Evolutionary conservation across 208 protist species (phyloP).

Genomic region (Crithidia expoeki): DNA sequence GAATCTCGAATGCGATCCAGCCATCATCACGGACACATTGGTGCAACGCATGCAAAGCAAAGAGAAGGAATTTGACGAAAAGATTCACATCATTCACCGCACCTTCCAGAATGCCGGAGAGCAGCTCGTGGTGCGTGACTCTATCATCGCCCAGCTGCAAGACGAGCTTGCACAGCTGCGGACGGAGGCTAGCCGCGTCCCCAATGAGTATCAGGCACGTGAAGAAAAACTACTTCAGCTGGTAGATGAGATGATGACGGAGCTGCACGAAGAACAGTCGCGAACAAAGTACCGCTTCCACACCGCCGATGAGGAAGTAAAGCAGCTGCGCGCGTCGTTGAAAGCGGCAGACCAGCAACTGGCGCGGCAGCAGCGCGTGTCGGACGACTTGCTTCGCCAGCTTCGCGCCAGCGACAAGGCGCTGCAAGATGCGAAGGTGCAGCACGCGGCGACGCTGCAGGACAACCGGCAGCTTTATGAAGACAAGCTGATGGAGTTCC

Average conservation of each 20-base stretch:
- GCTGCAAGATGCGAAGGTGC: constrained; percentile 24
- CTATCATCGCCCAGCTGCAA: constrained; percentile 72
- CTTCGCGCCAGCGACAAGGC: constrained; percentile 27
- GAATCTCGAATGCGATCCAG: constrained; percentile 9
- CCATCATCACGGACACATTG: constrained; percentile 42
- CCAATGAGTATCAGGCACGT: constrained; percentile 28
- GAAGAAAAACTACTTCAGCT: constrained; percentile 31
- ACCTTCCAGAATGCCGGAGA: constrained; percentile 72
- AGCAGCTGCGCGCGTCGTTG: constrained; percentile 26
- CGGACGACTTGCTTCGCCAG: constrained; percentile 26
- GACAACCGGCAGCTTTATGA: constrained; percentile 35
- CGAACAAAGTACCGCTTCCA: constrained; percentile 10
- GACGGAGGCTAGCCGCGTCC: constrained; percentile 18
- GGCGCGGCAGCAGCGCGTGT: constrained; percentile 31
- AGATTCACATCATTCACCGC: constrained; percentile 77
- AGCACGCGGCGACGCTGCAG: constrained; percentile 28
- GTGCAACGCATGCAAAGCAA: constrained; percentile 58
- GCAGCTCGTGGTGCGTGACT: constrained; percentile 65
- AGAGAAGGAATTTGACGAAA: constrained; percentile 75
- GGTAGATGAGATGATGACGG: constrained; percentile 32
- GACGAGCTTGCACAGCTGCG: constrained; percentile 54
- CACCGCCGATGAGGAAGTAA: constrained; percentile 27
- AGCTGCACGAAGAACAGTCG: constrained; percentile 30
- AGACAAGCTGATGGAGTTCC: constrained; percentile 29
- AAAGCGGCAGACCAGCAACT: constrained; percentile 28